These are phyloP conservation scores for Jasminum sambac DNA, from an alignment of 257 asterid species.

Conservation along the genomic window DNA sequence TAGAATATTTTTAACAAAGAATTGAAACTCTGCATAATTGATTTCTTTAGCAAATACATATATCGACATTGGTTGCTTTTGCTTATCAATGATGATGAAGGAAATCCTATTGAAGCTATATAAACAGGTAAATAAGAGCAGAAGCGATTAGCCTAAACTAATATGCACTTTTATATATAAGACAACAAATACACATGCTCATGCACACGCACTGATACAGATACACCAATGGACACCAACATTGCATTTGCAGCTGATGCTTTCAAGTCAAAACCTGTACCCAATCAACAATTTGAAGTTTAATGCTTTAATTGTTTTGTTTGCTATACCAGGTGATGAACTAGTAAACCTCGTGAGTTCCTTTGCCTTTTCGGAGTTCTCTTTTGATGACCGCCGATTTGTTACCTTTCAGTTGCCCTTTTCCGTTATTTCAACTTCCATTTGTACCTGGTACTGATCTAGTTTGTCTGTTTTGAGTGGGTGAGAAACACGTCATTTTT, in stretches of 20 bases:
- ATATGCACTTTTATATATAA: too few species aligned
- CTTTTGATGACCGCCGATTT: not conserved
- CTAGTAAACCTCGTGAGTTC: not conserved
- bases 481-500: not conserved
- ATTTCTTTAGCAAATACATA: too few species aligned
- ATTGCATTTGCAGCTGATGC: not conserved
- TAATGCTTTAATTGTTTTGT: not conserved
- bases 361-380: not conserved
- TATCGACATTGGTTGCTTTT: too few species aligned
- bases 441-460: conserved; percentile 1
- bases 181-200: too few species aligned
- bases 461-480: conserved; percentile 5
- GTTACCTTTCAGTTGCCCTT: conserved; percentile 10
- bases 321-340: not conserved
- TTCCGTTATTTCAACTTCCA: conserved; percentile 6
- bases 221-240: too few species aligned
- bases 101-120: too few species aligned
- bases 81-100: too few species aligned
- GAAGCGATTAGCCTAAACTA: too few species aligned
- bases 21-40: too few species aligned
- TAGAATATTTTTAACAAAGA: too few species aligned
- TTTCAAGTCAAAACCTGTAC: not conserved
- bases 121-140: too few species aligned
- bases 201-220: too few species aligned
- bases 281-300: not conserved